A percentile compares a stretch with the other conserved stretches of the same genome.
Evolutionary conservation across 2,329 filamentous ascomycete species (phyloP).

Genomic region (Verticillium tricorpus): DNA sequence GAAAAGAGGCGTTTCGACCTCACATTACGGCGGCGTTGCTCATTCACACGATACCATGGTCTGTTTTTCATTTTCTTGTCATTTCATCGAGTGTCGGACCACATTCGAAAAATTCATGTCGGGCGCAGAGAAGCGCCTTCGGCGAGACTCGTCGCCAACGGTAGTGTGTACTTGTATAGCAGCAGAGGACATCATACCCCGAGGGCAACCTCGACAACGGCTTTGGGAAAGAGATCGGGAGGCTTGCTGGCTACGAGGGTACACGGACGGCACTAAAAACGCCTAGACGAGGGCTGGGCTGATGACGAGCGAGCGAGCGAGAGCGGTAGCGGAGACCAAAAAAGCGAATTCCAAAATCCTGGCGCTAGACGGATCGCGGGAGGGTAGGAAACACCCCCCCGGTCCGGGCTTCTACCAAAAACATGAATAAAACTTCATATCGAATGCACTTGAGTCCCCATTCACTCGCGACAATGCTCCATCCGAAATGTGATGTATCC

Average conservation of each 20-base stretch:
- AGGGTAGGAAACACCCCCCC: not conserved
- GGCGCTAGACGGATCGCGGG: no score
- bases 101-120: conserved; percentile 11
- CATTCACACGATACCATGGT: conserved; percentile 15
- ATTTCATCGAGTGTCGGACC: not conserved
- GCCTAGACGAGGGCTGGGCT: not conserved
- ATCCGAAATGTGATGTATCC: no score
- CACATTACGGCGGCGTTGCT: not conserved
- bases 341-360: not conserved
- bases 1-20: not conserved
- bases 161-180: conserved; percentile 11
- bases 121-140: not conserved
- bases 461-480: not conserved
- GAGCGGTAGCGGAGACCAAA: not conserved
- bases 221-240: not conserved
- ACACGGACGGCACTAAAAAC: not conserved
- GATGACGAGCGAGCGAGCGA: not conserved
- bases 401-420: not conserved
- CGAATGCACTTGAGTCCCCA: not conserved
- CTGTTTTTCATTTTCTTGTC: conserved; percentile 7
- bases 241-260: not conserved
- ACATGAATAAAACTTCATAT: not conserved
- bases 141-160: not conserved
- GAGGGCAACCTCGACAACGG: not conserved
- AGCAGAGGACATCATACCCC: not conserved